Evolutionary conservation across 768 basidiomycete genomes (phyloP).

Genomic region (Cytidiella melzeri): DNA sequence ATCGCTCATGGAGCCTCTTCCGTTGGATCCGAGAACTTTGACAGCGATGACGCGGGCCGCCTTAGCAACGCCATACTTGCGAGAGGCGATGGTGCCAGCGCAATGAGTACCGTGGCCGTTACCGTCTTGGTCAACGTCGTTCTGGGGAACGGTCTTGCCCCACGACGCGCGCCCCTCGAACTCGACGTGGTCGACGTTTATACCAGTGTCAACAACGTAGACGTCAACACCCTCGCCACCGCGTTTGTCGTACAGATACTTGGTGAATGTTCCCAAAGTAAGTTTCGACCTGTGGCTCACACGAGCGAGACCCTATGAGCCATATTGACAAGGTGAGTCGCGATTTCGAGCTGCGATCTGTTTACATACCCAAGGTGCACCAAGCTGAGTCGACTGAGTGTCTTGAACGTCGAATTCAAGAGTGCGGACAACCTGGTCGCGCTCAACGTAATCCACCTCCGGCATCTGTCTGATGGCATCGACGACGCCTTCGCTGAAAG

Average conservation of each 20-base stretch:
- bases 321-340: no score
- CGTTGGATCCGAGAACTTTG: constrained; percentile 92
- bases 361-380: constrained; percentile 82
- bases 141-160: constrained; percentile 87
- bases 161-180: constrained; percentile 87
- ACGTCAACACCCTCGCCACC: constrained; percentile 96
- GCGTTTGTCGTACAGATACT: constrained; percentile 61
- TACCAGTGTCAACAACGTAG: constrained; percentile 83
- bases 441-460: constrained; percentile 90
- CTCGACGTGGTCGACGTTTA: constrained; percentile 79
- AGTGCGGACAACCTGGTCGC: constrained; percentile 87
- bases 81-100: constrained; percentile 93
- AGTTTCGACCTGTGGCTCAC: constrained; percentile 83
- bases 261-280: constrained; percentile 73
- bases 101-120: constrained; percentile 97
- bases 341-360: no score
- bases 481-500: constrained; percentile 63
- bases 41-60: constrained; percentile 83
- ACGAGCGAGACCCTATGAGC: constrained; percentile 81
- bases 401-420: constrained; percentile 35
- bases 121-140: constrained; percentile 82
- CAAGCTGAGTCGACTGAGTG: constrained; percentile 38
- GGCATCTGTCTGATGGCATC: constrained; percentile 75
- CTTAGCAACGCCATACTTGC: constrained; percentile 95
- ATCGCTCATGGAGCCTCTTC: constrained; percentile 92